Conservation (phyloP, 225 moss, liverwort and hornwort species). For the Ulota crispa region DNA sequence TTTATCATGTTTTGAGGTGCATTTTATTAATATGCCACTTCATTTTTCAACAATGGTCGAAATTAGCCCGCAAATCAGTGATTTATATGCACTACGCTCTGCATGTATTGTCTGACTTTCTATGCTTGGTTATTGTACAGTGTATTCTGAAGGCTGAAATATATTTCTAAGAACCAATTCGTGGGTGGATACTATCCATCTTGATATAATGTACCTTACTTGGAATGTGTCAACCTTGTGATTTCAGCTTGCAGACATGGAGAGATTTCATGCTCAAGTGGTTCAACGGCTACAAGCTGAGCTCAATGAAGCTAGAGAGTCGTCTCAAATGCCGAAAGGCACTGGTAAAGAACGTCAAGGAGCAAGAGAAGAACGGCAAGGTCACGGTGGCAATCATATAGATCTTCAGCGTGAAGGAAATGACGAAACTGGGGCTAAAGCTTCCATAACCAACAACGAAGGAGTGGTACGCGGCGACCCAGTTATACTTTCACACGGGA, state of each 20-base stretch:
- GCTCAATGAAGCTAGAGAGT: conserved; percentile 71
- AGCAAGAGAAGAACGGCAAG: conserved; percentile 54
- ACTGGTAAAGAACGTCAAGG: conserved; percentile 56
- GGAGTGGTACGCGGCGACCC: conserved; percentile 56
- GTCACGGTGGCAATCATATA: conserved; percentile 40
- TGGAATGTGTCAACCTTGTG: conserved; percentile 15
- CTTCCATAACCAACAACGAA: conserved; percentile 39
- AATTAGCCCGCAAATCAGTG: neutral
- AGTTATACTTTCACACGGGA: conserved; percentile 53
- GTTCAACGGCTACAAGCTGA: conserved; percentile 82
- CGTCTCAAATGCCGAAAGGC: conserved; percentile 63
- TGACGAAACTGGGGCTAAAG: conserved; percentile 50
- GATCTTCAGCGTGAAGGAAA: conserved; percentile 63
- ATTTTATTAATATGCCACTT: neutral
- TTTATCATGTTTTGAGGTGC: neutral
- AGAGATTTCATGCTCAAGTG: conserved; percentile 80
- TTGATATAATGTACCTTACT: conserved; percentile 1
- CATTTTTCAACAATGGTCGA: neutral
- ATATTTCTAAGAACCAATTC: neutral
- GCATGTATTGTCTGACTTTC: neutral
- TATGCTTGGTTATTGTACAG: neutral
- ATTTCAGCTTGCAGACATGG: conserved; percentile 79
- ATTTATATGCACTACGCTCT: neutral
- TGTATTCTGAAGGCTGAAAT: neutral
- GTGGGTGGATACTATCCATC: neutral